Evolutionary conservation across 352 stramenopile species (phyloP).

Genomic region (Phytophthora hybrid): DNA sequence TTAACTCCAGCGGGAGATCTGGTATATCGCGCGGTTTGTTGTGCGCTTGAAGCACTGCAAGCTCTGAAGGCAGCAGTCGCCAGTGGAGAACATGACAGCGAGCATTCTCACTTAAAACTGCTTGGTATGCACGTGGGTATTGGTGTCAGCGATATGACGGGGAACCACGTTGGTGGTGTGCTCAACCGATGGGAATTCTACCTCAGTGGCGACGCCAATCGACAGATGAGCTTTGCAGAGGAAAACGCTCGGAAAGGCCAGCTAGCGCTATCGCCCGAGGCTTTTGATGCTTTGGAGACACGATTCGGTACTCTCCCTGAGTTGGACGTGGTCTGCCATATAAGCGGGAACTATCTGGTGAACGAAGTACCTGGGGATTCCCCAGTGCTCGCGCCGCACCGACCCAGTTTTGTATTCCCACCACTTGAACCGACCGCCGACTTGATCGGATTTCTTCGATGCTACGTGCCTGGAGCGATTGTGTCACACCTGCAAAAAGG

Average conservation of each 20-base stretch:
- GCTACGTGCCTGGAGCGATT: slow-evolving; percentile 78
- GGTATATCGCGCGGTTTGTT: slow-evolving; percentile 62
- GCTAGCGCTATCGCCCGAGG: slow-evolving; percentile 74
- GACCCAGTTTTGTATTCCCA: not conserved
- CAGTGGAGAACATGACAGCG: slow-evolving; percentile 18
- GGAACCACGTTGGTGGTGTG: slow-evolving; percentile 85
- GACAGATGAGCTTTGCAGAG: slow-evolving; percentile 82
- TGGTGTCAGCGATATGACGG: slow-evolving; percentile 75
- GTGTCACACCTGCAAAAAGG: slow-evolving; percentile 74
- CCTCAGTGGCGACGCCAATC: slow-evolving; percentile 80
- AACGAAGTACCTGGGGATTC: slow-evolving; percentile 24
- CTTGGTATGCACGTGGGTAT: slow-evolving; percentile 88
- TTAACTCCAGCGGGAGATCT: slow-evolving; percentile 54
- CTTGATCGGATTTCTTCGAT: slow-evolving; percentile 66
- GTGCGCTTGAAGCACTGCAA: slow-evolving; percentile 64
- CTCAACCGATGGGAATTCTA: slow-evolving; percentile 91
- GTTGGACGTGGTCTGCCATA: slow-evolving; percentile 33
- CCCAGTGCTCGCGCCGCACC: not conserved
- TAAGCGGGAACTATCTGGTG: slow-evolving; percentile 64
- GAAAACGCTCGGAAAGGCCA: slow-evolving; percentile 74
- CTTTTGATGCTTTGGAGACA: slow-evolving; percentile 46
- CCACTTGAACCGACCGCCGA: slow-evolving; percentile 39
- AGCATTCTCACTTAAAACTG: slow-evolving; percentile 30
- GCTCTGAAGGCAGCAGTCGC: slow-evolving; percentile 40
- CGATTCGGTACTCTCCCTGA: slow-evolving; percentile 29